Evolutionary conservation across 495 filamentous ascomycete genomes (phyloP).

Genomic region (Chaetomium cochliodes): DNA sequence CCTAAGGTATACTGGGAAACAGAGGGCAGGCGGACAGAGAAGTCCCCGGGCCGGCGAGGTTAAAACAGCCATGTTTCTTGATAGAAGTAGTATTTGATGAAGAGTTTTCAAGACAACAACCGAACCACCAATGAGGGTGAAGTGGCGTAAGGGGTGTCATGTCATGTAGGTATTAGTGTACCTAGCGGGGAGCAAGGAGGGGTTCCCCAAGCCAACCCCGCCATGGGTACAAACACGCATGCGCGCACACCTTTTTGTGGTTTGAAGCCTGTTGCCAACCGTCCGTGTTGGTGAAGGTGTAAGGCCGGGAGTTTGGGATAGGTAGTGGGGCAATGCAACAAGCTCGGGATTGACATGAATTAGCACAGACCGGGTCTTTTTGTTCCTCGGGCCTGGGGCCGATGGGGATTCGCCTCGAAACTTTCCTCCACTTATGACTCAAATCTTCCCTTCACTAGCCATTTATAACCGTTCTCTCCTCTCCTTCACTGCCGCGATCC

Average conservation of each 20-base stretch:
- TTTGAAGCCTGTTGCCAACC: background rate
- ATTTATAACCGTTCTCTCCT: slow-evolving; percentile 7
- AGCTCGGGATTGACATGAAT: slow-evolving; percentile 1
- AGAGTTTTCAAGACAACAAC: background rate
- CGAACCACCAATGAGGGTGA: background rate
- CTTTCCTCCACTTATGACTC: slow-evolving; percentile 27
- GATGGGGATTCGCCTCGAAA: slow-evolving; percentile 8
- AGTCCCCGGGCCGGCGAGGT: no score
- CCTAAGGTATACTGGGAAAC: no score
- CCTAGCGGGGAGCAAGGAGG: background rate
- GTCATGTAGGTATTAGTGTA: background rate
- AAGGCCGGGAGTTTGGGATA: background rate
- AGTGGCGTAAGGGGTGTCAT: background rate
- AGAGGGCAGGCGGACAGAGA: no score
- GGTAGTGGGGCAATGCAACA: slow-evolving; percentile 18
- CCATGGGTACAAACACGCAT: background rate
- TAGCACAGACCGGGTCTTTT: slow-evolving; percentile 15
- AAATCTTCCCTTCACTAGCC: slow-evolving; percentile 11
- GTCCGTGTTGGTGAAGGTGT: background rate
- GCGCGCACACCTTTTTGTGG: background rate
- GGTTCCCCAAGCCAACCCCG: background rate
- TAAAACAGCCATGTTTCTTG: no score
- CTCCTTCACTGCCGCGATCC: background rate
- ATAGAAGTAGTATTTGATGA: no score
- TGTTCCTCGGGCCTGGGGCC: slow-evolving; percentile 15